Evolutionary conservation across 768 basidiomycete genomes (phyloP).

Genomic region (Termitomyces sp.): DNA sequence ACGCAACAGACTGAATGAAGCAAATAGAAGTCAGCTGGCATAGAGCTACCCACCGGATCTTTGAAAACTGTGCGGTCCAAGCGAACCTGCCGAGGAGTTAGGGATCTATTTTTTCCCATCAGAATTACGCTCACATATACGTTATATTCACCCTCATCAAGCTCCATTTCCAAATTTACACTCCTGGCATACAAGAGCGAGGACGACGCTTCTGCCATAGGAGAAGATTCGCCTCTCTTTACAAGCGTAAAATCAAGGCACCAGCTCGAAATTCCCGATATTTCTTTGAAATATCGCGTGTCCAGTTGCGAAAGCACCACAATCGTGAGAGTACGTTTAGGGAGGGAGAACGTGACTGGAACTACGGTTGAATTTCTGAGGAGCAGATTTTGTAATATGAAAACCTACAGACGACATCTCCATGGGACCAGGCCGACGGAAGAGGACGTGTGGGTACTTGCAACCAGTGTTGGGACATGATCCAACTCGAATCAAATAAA

Average conservation of each 20-base stretch:
- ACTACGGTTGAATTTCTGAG: not conserved
- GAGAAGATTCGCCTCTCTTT: constrained; percentile 36
- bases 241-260: constrained; percentile 45
- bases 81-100: constrained; percentile 20
- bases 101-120: not conserved
- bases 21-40: not conserved
- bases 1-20: not conserved
- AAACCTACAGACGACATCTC: constrained; percentile 48
- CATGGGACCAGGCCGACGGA: constrained; percentile 45
- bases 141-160: constrained; percentile 38
- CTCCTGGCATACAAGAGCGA: constrained; percentile 32
- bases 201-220: constrained; percentile 30
- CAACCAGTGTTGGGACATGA: constrained; percentile 47
- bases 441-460: constrained; percentile 34
- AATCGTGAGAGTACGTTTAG: constrained; percentile 33
- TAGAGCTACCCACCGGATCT: constrained; percentile 14
- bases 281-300: constrained; percentile 41
- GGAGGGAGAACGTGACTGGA: constrained; percentile 40
- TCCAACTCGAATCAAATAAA: constrained; percentile 45
- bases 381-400: not conserved
- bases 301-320: constrained; percentile 51
- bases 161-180: constrained; percentile 34
- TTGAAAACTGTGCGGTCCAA: constrained; percentile 23
- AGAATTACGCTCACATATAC: constrained; percentile 30
- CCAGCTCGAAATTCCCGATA: constrained; percentile 38